phyloP scores from a whole-genome alignment of 2,329 filamentous ascomycete genomes.

The Xylariaceae sp. region DNA sequence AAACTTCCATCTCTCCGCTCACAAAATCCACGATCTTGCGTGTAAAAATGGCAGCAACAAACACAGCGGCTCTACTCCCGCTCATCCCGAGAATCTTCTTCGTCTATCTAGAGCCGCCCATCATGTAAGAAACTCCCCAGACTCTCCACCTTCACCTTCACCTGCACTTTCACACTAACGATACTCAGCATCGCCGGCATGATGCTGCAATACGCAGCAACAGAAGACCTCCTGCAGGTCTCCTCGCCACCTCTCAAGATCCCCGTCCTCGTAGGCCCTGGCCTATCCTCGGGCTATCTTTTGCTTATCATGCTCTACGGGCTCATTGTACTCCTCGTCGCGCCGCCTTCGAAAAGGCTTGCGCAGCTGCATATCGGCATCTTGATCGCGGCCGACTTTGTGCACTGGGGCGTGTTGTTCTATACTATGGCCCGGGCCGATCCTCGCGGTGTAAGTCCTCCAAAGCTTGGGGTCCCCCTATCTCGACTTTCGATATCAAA shows the following conservation, averaged over 20 bases:
- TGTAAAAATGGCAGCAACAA: constrained; percentile 3
- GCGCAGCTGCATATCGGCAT: constrained; percentile 21
- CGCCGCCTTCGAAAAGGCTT: constrained; percentile 20
- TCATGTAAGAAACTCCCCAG: constrained; percentile 17
- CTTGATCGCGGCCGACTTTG: constrained; percentile 21
- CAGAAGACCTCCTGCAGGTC: constrained; percentile 12
- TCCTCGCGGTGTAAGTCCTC: constrained; percentile 14
- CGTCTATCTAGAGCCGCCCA: constrained; percentile 23
- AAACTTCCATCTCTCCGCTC: no score
- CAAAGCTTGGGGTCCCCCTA: no score
- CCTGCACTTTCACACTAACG: not conserved
- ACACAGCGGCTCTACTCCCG: constrained; percentile 25
- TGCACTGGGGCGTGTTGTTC: constrained; percentile 22
- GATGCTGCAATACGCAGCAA: constrained; percentile 14
- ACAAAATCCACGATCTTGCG: not conserved
- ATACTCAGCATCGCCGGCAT: constrained; percentile 19
- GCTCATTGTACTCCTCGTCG: constrained; percentile 18
- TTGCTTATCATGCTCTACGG: constrained; percentile 25
- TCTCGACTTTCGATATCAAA: no score
- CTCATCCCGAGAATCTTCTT: constrained; percentile 25
- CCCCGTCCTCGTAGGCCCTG: constrained; percentile 14
- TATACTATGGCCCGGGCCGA: constrained; percentile 19
- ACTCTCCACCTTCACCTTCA: not conserved
- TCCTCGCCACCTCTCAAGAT: constrained; percentile 12
- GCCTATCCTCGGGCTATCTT: constrained; percentile 14